Percentiles rank a stretch among this genome's conserved stretches.
These are phyloP conservation scores for Beauveria bassiana DNA, from an alignment of 2,329 filamentous ascomycete species.

Conservation along the genomic window DNA sequence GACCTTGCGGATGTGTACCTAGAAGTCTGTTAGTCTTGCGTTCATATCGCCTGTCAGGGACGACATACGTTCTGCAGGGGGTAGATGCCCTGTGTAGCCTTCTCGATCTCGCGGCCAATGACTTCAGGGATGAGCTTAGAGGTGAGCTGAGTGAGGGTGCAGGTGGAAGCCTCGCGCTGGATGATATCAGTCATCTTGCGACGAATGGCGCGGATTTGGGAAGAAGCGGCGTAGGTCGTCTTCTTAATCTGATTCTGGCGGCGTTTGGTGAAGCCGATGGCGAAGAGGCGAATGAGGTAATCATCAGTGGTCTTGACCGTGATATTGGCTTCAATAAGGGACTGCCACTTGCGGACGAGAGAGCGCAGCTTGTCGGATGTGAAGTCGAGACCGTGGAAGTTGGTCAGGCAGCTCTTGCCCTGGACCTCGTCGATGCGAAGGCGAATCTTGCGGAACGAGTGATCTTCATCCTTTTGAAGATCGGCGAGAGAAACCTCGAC, in stretches of 20 bases:
- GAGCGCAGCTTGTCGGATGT: constrained; percentile 99
- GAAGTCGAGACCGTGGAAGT: constrained; percentile 99
- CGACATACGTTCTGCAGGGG: constrained; percentile 89
- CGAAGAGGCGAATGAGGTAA: constrained; percentile 98
- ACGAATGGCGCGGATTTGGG: constrained; percentile 95
- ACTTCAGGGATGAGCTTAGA: constrained; percentile 99
- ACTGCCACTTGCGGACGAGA: constrained; percentile 99
- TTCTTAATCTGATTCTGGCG: constrained; percentile 99
- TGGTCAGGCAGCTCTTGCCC: constrained; percentile 99
- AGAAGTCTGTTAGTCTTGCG: constrained; percentile 17
- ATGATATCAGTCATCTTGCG: constrained; percentile 99
- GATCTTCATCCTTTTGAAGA: constrained; percentile 99
- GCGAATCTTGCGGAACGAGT: constrained; percentile 99
- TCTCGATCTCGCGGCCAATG: constrained; percentile 99
- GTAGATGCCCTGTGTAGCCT: constrained; percentile 98
- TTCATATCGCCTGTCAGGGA: not conserved
- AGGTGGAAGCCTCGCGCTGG: constrained; percentile 86
- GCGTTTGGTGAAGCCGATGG: constrained; percentile 98
- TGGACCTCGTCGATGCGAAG: constrained; percentile 97
- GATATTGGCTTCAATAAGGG: constrained; percentile 98
- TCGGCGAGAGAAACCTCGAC: constrained; percentile 98
- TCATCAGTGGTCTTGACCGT: constrained; percentile 99
- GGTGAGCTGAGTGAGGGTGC: constrained; percentile 92
- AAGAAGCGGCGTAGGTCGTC: constrained; percentile 96
- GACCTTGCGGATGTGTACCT: constrained; percentile 99